Evolutionary conservation across 2,329 filamentous ascomycete species (phyloP).

Genomic region (Colletotrichum tabaci): DNA sequence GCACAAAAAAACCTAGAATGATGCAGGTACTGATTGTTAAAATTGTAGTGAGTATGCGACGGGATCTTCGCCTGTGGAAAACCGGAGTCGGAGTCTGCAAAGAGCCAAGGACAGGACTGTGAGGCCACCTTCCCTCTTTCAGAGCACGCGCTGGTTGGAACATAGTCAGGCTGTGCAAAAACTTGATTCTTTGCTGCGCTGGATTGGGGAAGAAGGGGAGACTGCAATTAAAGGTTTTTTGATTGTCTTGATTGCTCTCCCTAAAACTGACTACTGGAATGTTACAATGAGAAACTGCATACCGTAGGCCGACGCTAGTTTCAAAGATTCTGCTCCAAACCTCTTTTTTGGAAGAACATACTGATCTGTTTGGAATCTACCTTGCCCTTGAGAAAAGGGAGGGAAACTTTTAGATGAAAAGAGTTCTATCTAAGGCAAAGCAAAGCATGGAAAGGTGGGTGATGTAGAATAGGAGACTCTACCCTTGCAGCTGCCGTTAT

Average conservation of each 20-base stretch:
- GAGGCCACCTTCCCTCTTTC: neutral
- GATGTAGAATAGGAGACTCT: constrained; percentile 12
- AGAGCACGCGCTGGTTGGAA: constrained; percentile 1
- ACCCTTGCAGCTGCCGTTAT: neutral
- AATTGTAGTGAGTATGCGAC: neutral
- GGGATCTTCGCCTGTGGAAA: neutral
- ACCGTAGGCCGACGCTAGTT: neutral
- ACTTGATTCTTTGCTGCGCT: neutral
- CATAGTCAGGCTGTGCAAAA: neutral
- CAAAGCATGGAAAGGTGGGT: constrained; percentile 14
- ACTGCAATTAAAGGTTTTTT: neutral
- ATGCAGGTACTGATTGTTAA: neutral
- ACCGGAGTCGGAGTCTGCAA: neutral
- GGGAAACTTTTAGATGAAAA: too few species aligned
- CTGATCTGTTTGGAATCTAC: too few species aligned
- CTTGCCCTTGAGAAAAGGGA: too few species aligned
- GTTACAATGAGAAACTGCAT: neutral
- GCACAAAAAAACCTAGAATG: neutral
- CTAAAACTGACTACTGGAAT: neutral
- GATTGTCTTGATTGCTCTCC: neutral
- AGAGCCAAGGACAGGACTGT: neutral
- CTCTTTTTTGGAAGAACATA: neutral
- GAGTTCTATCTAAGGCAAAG: neutral
- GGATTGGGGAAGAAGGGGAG: neutral
- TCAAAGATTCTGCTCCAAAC: neutral